Percentiles rank a stretch among this genome's conserved stretches.
phyloP scores from a whole-genome alignment of 441 rosid genomes.

The Lepidium campestre region DNA sequence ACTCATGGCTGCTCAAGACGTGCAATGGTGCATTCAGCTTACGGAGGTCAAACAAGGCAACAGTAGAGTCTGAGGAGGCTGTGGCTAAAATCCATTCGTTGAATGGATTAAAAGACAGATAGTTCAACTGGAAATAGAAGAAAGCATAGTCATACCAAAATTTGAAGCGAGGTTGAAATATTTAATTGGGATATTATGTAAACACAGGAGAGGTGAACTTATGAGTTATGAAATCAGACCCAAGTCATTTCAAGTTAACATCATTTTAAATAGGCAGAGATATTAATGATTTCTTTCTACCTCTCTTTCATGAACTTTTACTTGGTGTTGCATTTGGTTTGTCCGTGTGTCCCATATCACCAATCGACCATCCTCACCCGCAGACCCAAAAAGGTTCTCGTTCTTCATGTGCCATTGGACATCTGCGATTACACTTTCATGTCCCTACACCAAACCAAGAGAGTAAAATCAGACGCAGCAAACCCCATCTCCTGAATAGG shows the following conservation, averaged over 20 bases:
- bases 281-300: constrained; percentile 16
- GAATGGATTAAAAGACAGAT: constrained; percentile 65
- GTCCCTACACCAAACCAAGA: constrained; percentile 39
- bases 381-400: constrained; percentile 75
- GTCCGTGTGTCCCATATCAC: constrained; percentile 82
- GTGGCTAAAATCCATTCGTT: constrained; percentile 88
- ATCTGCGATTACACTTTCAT: constrained; percentile 62
- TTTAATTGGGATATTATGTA: no score
- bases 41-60: constrained; percentile 70
- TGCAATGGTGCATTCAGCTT: constrained; percentile 61
- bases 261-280: neutral
- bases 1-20: constrained; percentile 62
- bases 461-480: neutral
- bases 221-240: no score
- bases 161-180: no score
- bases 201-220: no score
- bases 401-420: constrained; percentile 84
- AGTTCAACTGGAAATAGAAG: constrained; percentile 49
- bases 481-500: neutral
- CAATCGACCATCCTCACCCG: constrained; percentile 66
- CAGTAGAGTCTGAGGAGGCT: constrained; percentile 75
- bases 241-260: neutral
- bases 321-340: constrained; percentile 46
- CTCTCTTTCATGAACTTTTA: constrained; percentile 79
- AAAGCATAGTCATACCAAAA: neutral